These are phyloP conservation scores for Chlamydomonas sp. DNA, from an alignment of 139 green algal genomes.

Conservation along the genomic window DNA sequence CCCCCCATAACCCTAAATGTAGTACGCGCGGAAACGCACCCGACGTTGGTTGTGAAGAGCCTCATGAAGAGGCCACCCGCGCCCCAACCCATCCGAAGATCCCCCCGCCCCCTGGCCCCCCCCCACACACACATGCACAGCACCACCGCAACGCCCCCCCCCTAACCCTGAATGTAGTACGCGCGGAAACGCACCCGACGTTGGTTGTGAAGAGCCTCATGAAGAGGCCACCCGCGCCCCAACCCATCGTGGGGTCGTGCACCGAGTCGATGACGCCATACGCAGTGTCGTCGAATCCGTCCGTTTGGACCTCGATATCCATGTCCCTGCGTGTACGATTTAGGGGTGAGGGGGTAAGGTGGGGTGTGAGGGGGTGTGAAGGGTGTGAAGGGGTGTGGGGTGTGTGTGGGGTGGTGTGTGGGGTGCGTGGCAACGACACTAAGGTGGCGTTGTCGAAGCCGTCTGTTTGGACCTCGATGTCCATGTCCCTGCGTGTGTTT, in stretches of 20 bases:
- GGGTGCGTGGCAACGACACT: no score
- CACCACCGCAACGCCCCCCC: not conserved
- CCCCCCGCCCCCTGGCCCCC: no score
- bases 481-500: slow-evolving; percentile 27
- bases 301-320: slow-evolving; percentile 41
- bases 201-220: slow-evolving; percentile 46
- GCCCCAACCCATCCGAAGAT: slow-evolving; percentile 52
- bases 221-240: slow-evolving; percentile 44
- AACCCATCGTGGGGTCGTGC: slow-evolving; percentile 39
- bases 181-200: slow-evolving; percentile 31
- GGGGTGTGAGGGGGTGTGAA: not conserved
- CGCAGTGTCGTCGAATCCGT: slow-evolving; percentile 36
- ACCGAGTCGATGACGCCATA: slow-evolving; percentile 32
- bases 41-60: slow-evolving; percentile 32
- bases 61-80: slow-evolving; percentile 26
- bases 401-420: not conserved
- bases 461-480: slow-evolving; percentile 43
- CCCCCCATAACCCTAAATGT: no score
- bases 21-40: slow-evolving; percentile 24
- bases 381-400: not conserved
- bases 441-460: slow-evolving; percentile 37
- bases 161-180: no score
- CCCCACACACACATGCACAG: no score
- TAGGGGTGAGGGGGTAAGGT: not conserved
- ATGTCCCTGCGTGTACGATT: slow-evolving; percentile 25